Evolutionary conservation across 768 basidiomycete species (phyloP).

Genomic region (Dioszegia aurantiaca): DNA sequence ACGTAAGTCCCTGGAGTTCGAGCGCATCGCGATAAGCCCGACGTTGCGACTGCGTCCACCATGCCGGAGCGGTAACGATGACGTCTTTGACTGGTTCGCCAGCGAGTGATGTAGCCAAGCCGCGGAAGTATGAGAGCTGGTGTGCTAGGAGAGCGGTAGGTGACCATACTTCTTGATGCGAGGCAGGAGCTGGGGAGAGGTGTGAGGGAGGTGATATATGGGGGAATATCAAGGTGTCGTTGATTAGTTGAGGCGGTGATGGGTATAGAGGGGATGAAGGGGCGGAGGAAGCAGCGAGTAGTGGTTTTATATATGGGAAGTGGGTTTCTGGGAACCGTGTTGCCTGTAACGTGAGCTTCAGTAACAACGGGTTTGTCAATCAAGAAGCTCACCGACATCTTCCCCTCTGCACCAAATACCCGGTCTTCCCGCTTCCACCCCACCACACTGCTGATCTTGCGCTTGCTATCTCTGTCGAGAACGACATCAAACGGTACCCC

Average conservation of each 20-base stretch:
- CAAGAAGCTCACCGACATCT: constrained; percentile 67
- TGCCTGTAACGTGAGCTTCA: constrained; percentile 59
- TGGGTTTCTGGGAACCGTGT: constrained; percentile 86
- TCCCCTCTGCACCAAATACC: constrained; percentile 83
- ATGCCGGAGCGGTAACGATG: constrained; percentile 84
- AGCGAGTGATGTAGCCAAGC: constrained; percentile 70
- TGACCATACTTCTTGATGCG: constrained; percentile 58
- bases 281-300: constrained; percentile 59
- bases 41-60: constrained; percentile 84
- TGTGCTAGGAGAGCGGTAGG: constrained; percentile 90
- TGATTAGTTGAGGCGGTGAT: constrained; percentile 31
- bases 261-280: constrained; percentile 45
- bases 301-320: constrained; percentile 77
- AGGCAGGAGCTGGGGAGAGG: constrained; percentile 46
- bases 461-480: constrained; percentile 92
- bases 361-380: not conserved
- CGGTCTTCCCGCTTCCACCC: constrained; percentile 86
- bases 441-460: constrained; percentile 86
- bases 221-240: constrained; percentile 42
- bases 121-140: constrained; percentile 86
- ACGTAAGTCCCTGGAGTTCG: constrained; percentile 81
- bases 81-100: constrained; percentile 79
- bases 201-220: constrained; percentile 44
- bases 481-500: constrained; percentile 93
- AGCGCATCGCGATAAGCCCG: constrained; percentile 88